Evolutionary conservation across 2,329 filamentous ascomycete species (phyloP), one percentile per base, ranked within the genome.

Genomic region (Pestalotiopsis sp.): DNA sequence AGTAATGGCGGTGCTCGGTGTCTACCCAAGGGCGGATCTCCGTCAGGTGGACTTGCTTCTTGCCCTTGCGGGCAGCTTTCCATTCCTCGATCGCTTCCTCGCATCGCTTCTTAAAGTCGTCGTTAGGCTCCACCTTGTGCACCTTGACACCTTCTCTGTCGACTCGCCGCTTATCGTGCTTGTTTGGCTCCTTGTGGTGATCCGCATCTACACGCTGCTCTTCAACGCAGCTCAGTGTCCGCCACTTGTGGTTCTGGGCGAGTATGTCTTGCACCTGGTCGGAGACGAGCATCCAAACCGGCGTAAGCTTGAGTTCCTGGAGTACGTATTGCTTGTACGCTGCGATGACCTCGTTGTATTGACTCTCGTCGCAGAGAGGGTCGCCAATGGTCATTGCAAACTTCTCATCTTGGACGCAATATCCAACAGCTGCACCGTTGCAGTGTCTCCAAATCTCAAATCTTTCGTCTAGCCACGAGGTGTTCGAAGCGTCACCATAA

Each of bases 401-500:
- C 72, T 92, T 92, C 25, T 87, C 79, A 74, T 89, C 90, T 72
- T 92, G 89, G 60, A 90, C 88, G 2, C 96, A 93, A 76, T 93
- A 98, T 12, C 94, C 93, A 41, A 97, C 87, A 4, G 94, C 94
- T 0, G 94, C 95, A 63, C 95, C 95, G 41, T 83, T 79, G 25
- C 87, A 82, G 76, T 97, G 93, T 38, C 95, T 91, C 93, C 94
- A 98, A 68, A 97, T 90, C 76, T 93, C 87, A 79, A 95, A 97
- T 6, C 94, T 90, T 6, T 94, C 92, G 78, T 98, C 95, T 7
- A 96, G 88, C 94, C 94, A 98, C 0, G 94, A 96, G 0, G 95
- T 98, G 76, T 97, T 97, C 63, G 94, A 94, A 2, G 95, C 94
- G 79, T 98, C 95, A 71, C 95, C 95, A 74, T 98, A 98, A 80